Evolutionary conservation across 2,329 filamentous ascomycete genomes (phyloP).

Genomic region (Microcera coccophila): DNA sequence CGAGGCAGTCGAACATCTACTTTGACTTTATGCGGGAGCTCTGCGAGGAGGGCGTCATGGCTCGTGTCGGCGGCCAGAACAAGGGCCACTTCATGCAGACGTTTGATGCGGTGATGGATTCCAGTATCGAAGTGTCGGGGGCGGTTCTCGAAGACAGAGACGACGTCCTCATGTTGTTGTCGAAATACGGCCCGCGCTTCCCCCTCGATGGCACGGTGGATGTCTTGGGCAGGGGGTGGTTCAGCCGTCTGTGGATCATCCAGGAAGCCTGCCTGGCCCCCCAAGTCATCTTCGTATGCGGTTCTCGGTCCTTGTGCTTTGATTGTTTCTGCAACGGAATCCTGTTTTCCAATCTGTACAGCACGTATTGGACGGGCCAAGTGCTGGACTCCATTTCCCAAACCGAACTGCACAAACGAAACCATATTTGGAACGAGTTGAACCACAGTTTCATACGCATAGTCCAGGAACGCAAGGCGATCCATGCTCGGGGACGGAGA

Average conservation of each 20-base stretch:
- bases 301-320: constrained; percentile 21
- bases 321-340: constrained; percentile 23
- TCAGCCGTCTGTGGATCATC: constrained; percentile 33
- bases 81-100: constrained; percentile 19
- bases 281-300: constrained; percentile 25
- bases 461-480: constrained; percentile 28
- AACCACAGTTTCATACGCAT: constrained; percentile 22
- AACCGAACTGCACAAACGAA: constrained; percentile 14
- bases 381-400: constrained; percentile 6
- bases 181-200: constrained; percentile 17
- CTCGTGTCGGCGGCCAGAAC: constrained; percentile 23
- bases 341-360: constrained; percentile 31
- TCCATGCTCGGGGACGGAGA: constrained; percentile 19
- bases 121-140: constrained; percentile 14
- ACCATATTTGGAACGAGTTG: constrained; percentile 19
- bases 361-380: constrained; percentile 25
- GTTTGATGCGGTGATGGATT: constrained; percentile 30
- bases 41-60: constrained; percentile 17
- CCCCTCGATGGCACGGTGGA: constrained; percentile 26
- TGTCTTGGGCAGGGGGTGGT: constrained; percentile 29
- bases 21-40: constrained; percentile 18
- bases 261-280: constrained; percentile 31
- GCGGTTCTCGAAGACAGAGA: constrained; percentile 23
- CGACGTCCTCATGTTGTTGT: constrained; percentile 24
- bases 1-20: constrained; percentile 18